Percentiles rank a stretch among this genome's conserved stretches.
Conservation (phyloP, 192 early-diverging fungal species). For the Backusella mclennaniae region DNA sequence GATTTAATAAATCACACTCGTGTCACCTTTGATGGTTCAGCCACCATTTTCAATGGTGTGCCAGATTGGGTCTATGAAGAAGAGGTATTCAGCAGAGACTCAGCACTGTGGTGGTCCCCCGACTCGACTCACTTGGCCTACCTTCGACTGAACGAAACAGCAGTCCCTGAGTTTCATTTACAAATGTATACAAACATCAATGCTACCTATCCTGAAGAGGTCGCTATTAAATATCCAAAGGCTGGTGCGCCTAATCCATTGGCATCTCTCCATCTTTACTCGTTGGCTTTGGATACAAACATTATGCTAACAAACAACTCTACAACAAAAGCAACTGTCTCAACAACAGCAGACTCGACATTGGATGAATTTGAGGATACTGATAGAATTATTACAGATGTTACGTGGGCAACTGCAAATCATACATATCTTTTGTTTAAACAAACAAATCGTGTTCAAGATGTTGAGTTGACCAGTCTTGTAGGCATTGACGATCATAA, state of each 20-base stretch:
- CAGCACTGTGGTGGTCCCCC: constrained; percentile 88
- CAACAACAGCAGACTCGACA: constrained; percentile 5
- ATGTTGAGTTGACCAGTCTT: constrained; percentile 69
- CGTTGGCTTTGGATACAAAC: constrained; percentile 4
- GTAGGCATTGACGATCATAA: constrained; percentile 42
- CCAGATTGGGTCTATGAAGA: constrained; percentile 99
- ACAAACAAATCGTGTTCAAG: constrained; percentile 90
- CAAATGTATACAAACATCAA: constrained; percentile 63
- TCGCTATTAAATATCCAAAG: constrained; percentile 89
- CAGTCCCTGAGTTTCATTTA: constrained; percentile 76
- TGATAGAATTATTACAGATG: constrained; percentile 80
- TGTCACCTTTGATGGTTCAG: constrained; percentile 84
- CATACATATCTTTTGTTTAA: constrained; percentile 67
- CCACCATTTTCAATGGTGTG: constrained; percentile 84
- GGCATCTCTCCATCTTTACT: constrained; percentile 71
- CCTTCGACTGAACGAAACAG: constrained; percentile 83
- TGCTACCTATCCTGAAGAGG: constrained; percentile 64
- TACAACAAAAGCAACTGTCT: constrained; percentile 16
- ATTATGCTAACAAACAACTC: constrained; percentile 27
- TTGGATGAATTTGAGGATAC: constrained; percentile 54
- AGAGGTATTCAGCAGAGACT: constrained; percentile 71
- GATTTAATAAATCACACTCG: constrained; percentile 66
- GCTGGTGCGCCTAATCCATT: constrained; percentile 85
- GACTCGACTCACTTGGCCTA: constrained; percentile 76
- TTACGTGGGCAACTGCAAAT: constrained; percentile 73